phyloP scores from a whole-genome alignment of 441 rosid genomes.

The Oxalis stricta region DNA sequence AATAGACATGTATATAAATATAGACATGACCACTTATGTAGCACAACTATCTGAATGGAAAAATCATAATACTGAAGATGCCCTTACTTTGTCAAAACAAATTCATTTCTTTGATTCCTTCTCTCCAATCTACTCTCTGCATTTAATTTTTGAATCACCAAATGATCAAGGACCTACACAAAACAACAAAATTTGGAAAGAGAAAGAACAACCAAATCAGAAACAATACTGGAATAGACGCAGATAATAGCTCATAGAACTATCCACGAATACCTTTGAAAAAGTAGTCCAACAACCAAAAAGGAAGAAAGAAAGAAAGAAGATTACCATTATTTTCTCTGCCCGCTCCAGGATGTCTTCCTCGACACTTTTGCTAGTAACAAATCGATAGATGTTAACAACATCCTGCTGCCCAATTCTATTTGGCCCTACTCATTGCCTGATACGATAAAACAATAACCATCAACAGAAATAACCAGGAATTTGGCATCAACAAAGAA shows the following conservation, averaged over 20 bases:
- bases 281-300: too few relatives aligned
- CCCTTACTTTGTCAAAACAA: conserved; percentile 84
- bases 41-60: too few relatives aligned
- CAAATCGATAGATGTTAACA: conserved; percentile 97
- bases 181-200: conserved; percentile 9
- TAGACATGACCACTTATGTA: too few relatives aligned
- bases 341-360: conserved; percentile 99
- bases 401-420: conserved; percentile 99
- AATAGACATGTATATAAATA: too few relatives aligned
- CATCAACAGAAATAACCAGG: conserved; percentile 2
- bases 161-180: conserved; percentile 89
- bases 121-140: conserved; percentile 99
- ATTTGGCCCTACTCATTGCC: conserved; percentile 99
- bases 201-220: not conserved
- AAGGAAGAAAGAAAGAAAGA: too few relatives aligned
- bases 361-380: conserved; percentile 98
- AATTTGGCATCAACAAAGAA: not conserved
- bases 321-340: conserved; percentile 88
- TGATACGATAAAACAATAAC: conserved; percentile 19
- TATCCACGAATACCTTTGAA: too few relatives aligned
- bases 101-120: conserved; percentile 91
- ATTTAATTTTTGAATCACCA: conserved; percentile 97
- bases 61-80: too few relatives aligned
- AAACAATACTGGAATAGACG: not conserved
- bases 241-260: not conserved